Percentiles rank a stretch among this genome's conserved stretches.
Conservation (phyloP, 2,329 filamentous ascomycete species). For the Phialophora macrospora region DNA sequence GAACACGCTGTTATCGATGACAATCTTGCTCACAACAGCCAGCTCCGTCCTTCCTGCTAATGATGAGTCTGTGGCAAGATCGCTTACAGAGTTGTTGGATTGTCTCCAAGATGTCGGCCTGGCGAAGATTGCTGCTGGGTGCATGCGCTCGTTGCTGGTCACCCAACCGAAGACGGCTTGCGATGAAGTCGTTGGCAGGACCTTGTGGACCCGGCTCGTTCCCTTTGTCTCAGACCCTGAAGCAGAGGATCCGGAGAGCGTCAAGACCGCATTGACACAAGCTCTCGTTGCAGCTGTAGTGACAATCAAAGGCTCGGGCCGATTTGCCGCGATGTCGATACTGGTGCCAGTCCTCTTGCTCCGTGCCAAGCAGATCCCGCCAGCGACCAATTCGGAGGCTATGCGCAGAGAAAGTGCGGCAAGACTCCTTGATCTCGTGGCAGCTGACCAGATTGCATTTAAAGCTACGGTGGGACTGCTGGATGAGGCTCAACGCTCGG, state of each 20-base stretch:
- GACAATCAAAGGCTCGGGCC: conserved; percentile 39
- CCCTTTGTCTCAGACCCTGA: conserved; percentile 70
- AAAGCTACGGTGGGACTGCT: conserved; percentile 73
- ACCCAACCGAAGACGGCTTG: conserved; percentile 63
- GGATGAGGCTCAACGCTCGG: conserved; percentile 69
- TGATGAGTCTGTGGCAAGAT: conserved; percentile 75
- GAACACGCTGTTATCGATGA: conserved; percentile 85
- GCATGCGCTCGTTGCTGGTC: conserved; percentile 82
- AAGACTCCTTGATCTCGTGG: conserved; percentile 79
- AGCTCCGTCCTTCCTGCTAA: conserved; percentile 72
- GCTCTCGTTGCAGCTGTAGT: conserved; percentile 74
- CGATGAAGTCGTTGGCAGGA: conserved; percentile 74
- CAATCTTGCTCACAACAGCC: conserved; percentile 84
- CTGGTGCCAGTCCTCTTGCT: conserved; percentile 77
- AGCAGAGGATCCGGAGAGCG: conserved; percentile 79
- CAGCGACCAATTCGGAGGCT: conserved; percentile 43
- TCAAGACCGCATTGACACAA: conserved; percentile 71
- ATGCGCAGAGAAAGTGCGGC: conserved; percentile 75
- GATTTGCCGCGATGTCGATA: conserved; percentile 67
- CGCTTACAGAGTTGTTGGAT: conserved; percentile 80
- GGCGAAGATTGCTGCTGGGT: conserved; percentile 87
- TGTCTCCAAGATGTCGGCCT: conserved; percentile 68
- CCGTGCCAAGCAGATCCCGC: conserved; percentile 69
- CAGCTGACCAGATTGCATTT: conserved; percentile 74
- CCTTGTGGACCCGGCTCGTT: conserved; percentile 75